A percentile compares a stretch with the other conserved stretches of the same genome.
Evolutionary conservation across 768 basidiomycete genomes (phyloP).

Genomic region (Leccinellum albellum): DNA sequence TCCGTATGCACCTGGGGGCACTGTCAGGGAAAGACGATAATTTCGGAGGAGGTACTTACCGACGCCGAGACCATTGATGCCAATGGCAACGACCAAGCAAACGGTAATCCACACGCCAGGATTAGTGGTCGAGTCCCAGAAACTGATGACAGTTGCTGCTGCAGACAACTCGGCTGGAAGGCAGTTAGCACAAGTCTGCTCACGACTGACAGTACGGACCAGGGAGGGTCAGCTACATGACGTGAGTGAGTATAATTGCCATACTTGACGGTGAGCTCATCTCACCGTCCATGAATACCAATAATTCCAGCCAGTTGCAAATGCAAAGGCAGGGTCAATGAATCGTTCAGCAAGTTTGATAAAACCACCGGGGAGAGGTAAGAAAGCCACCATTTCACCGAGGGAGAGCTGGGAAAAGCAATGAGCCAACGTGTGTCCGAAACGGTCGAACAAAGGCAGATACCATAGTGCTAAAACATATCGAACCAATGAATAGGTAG

Average conservation of each 20-base stretch:
- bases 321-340: slow-evolving; percentile 43
- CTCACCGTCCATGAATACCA: slow-evolving; percentile 38
- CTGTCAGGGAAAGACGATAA: neutral
- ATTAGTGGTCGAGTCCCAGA: slow-evolving; percentile 39
- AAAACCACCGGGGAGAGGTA: slow-evolving; percentile 45
- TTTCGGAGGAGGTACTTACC: slow-evolving; percentile 18
- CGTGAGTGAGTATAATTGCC: neutral
- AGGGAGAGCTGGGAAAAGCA: slow-evolving; percentile 24
- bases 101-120: slow-evolving; percentile 52
- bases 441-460: neutral
- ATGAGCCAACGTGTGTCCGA: neutral
- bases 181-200: slow-evolving; percentile 1
- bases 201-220: slow-evolving; percentile 9
- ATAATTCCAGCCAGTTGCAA: slow-evolving; percentile 42
- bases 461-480: slow-evolving; percentile 40
- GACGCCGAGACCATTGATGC: slow-evolving; percentile 42
- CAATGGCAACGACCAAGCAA: slow-evolving; percentile 47
- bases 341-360: slow-evolving; percentile 47
- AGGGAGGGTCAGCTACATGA: slow-evolving; percentile 22
- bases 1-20: slow-evolving; percentile 36
- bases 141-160: slow-evolving; percentile 47
- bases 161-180: slow-evolving; percentile 44
- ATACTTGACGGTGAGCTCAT: neutral
- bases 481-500: slow-evolving; percentile 36
- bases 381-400: slow-evolving; percentile 46